phyloP scores from a whole-genome alignment of 495 filamentous ascomycete genomes.

The Tetracladium marchalianum region DNA sequence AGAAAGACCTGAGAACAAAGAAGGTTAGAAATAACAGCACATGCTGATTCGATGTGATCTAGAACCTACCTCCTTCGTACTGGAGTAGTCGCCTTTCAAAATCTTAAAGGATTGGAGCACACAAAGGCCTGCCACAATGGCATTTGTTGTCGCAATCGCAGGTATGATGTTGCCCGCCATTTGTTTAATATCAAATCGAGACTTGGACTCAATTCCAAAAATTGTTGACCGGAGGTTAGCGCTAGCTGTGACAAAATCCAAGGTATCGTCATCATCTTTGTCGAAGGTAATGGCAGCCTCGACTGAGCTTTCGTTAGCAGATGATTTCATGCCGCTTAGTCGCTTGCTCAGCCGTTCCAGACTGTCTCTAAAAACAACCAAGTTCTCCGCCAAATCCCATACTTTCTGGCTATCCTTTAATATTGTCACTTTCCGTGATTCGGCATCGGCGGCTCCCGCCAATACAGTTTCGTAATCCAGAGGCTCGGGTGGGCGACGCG shows the following conservation, averaged over 20 bases:
- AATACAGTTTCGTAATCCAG: slow-evolving; percentile 52
- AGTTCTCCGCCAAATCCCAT: slow-evolving; percentile 79
- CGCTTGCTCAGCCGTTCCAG: slow-evolving; percentile 67
- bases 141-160: slow-evolving; percentile 96
- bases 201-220: slow-evolving; percentile 79
- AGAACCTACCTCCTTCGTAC: slow-evolving; percentile 15
- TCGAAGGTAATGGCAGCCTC: slow-evolving; percentile 74
- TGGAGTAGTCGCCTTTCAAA: slow-evolving; percentile 55
- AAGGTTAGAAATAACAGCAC: background rate
- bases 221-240: slow-evolving; percentile 79
- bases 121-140: slow-evolving; percentile 87
- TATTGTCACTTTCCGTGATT: slow-evolving; percentile 30
- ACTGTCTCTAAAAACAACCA: slow-evolving; percentile 77
- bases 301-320: slow-evolving; percentile 33
- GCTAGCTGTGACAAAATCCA: slow-evolving; percentile 88
- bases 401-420: slow-evolving; percentile 58
- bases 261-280: slow-evolving; percentile 91
- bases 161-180: slow-evolving; percentile 99
- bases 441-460: slow-evolving; percentile 26
- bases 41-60: background rate
- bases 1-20: slow-evolving; percentile 56
- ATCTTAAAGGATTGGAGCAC: slow-evolving; percentile 93
- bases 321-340: slow-evolving; percentile 47
- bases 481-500: slow-evolving; percentile 58
- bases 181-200: slow-evolving; percentile 95